These are phyloP conservation scores for Kodamaea laetipori DNA, from an alignment of 805 yeast genomes.

Conservation along the genomic window DNA sequence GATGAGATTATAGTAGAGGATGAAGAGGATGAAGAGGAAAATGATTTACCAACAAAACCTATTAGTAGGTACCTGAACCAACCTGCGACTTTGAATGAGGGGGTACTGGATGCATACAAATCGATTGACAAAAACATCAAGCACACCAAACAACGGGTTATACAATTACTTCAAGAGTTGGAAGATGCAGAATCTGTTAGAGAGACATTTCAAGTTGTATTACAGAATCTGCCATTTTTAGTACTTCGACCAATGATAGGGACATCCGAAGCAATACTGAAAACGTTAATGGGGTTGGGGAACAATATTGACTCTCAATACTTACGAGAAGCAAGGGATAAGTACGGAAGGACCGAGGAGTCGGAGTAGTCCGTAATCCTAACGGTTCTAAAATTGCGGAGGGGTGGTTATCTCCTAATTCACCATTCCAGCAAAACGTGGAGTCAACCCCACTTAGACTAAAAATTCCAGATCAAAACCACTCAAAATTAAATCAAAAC, in stretches of 20 bases:
- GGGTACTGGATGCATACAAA: constrained; percentile 71
- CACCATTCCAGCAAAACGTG: no score
- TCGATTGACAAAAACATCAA: constrained; percentile 68
- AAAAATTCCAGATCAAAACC: no score
- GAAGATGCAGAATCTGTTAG: constrained; percentile 66
- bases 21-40: constrained; percentile 30
- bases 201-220: constrained; percentile 66
- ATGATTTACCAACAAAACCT: constrained; percentile 21
- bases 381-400: neutral
- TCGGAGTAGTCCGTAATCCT: constrained; percentile 4
- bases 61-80: constrained; percentile 83
- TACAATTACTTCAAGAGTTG: constrained; percentile 60
- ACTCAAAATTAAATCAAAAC: no score
- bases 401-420: neutral
- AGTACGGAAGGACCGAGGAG: constrained; percentile 47
- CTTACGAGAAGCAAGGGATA: constrained; percentile 60
- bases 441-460: no score
- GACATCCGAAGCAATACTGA: constrained; percentile 86
- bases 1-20: constrained; percentile 20
- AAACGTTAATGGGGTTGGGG: constrained; percentile 78
- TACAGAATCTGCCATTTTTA: constrained; percentile 78
- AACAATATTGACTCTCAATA: constrained; percentile 75
- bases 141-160: constrained; percentile 64
- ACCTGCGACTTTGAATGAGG: constrained; percentile 70
- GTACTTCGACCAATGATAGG: constrained; percentile 86